Evolutionary conservation across 352 stramenopile species (phyloP).

Genomic region (Globisporangium solare): DNA sequence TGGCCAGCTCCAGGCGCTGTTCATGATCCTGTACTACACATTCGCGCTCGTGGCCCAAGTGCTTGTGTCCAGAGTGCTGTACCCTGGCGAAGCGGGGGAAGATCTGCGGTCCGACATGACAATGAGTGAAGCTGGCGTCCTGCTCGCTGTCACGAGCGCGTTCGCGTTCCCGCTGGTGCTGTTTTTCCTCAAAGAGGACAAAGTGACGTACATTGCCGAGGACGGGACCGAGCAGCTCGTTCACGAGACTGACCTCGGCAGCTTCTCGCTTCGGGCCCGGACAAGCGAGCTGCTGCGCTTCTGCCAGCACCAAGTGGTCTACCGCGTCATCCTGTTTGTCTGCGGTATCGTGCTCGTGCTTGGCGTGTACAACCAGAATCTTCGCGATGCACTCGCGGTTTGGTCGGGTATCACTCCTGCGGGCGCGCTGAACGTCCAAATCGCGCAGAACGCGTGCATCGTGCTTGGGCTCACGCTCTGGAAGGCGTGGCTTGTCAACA

Average conservation of each 20-base stretch:
- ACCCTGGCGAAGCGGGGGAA: constrained; percentile 15
- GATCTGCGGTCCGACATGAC: constrained; percentile 18
- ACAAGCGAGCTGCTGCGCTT: constrained; percentile 44
- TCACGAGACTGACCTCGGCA: constrained; percentile 1
- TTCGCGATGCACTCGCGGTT: constrained; percentile 21
- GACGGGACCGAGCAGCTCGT: no score
- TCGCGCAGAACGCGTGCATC: constrained; percentile 21
- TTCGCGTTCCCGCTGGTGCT: constrained; percentile 30
- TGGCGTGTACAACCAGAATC: constrained; percentile 29
- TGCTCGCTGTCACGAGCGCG: constrained; percentile 17
- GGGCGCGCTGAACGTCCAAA: constrained; percentile 18
- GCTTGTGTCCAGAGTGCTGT: constrained; percentile 22
- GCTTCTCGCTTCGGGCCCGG: constrained; percentile 21
- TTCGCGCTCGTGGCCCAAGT: constrained; percentile 23
- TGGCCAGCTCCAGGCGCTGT: constrained; percentile 38
- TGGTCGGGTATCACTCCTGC: constrained; percentile 32
- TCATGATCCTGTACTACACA: constrained; percentile 39
- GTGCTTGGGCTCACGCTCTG: constrained; percentile 35
- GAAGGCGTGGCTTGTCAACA: constrained; percentile 32
- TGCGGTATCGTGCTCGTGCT: constrained; percentile 34
- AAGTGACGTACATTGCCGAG: not conserved
- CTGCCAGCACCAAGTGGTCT: constrained; percentile 47
- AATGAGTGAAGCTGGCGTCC: constrained; percentile 14
- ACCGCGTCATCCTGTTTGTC: constrained; percentile 48
- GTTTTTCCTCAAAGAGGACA: constrained; percentile 35